Percentiles rank a stretch among this genome's conserved stretches.
Conservation (phyloP, 2,329 filamentous ascomycete species). For the Xylariales sp. region DNA sequence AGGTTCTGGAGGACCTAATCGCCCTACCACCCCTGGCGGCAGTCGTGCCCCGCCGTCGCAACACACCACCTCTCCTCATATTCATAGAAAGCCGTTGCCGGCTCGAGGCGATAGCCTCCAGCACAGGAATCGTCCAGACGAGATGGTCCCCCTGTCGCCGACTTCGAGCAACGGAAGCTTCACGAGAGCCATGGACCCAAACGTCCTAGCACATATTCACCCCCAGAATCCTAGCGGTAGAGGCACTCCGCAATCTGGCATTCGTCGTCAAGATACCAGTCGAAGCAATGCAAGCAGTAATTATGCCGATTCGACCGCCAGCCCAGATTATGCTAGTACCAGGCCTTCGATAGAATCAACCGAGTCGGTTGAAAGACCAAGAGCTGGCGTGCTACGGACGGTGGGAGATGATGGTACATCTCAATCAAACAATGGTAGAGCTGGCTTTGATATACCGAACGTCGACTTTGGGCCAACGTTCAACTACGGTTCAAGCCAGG, state of each 20-base stretch:
- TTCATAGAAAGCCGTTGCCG: conserved; percentile 49
- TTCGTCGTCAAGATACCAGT: conserved; percentile 33
- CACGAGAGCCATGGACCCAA: conserved; percentile 40
- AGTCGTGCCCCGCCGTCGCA: conserved; percentile 17
- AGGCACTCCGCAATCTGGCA: conserved; percentile 14
- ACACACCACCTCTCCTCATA: conserved; percentile 37
- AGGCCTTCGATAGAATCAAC: conserved; percentile 47
- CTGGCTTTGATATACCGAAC: conserved; percentile 56
- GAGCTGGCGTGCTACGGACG: conserved; percentile 76
- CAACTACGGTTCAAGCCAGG: conserved; percentile 48
- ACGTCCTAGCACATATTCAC: conserved; percentile 44
- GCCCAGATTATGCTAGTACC: conserved; percentile 76
- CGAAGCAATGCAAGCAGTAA: conserved; percentile 33
- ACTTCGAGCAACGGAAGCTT: conserved; percentile 33
- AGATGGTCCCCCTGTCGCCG: conserved; percentile 29
- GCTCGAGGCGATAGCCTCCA: conserved; percentile 30
- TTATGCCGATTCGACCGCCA: conserved; percentile 59
- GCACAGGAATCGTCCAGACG: conserved; percentile 35
- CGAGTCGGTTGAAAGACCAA: conserved; percentile 58
- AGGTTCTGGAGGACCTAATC: conserved; percentile 16
- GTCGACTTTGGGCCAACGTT: conserved; percentile 86
- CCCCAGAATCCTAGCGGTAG: conserved; percentile 25
- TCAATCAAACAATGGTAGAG: conserved; percentile 18
- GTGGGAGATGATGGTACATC: conserved; percentile 50
- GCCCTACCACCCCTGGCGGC: conserved; percentile 16